Conservation (phyloP, 2,329 filamentous ascomycete genomes). For the Fusarium transvaalense region DNA sequence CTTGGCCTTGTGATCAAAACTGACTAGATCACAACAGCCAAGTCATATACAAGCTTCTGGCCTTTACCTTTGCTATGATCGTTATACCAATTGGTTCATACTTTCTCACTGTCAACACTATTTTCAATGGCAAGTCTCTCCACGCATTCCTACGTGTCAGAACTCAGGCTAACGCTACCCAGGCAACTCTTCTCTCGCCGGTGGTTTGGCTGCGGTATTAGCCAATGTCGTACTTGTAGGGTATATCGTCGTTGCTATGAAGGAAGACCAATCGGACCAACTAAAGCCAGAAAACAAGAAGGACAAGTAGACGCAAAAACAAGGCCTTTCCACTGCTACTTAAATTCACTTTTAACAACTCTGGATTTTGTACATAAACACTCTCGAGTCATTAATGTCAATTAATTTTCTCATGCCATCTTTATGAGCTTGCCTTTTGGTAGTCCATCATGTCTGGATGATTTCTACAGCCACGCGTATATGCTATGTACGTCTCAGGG, state of each 20-base stretch:
- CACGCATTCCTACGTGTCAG: conserved; percentile 7
- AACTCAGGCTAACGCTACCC: conserved; percentile 23
- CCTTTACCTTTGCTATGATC: conserved; percentile 93
- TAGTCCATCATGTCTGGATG: conserved; percentile 27
- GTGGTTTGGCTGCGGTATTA: conserved; percentile 85
- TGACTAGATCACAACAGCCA: conserved; percentile 62
- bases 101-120: conserved; percentile 79
- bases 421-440: conserved; percentile 22
- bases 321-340: not conserved
- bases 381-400: conserved; percentile 23
- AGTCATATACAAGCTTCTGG: conserved; percentile 90
- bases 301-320: conserved; percentile 53
- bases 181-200: conserved; percentile 92
- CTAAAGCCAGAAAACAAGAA: conserved; percentile 63
- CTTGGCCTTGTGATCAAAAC: not conserved
- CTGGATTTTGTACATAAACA: not conserved
- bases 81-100: conserved; percentile 88
- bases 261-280: conserved; percentile 74
- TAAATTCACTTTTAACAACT: not conserved
- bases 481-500: conserved; percentile 46
- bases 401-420: conserved; percentile 40
- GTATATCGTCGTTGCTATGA: conserved; percentile 94
- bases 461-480: conserved; percentile 47
- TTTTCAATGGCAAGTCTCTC: conserved; percentile 76
- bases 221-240: conserved; percentile 91